Percentiles rank a stretch among this genome's conserved stretches.
Conservation (phyloP, 2,329 filamentous ascomycete species). For the Lachnellula arida region DNA sequence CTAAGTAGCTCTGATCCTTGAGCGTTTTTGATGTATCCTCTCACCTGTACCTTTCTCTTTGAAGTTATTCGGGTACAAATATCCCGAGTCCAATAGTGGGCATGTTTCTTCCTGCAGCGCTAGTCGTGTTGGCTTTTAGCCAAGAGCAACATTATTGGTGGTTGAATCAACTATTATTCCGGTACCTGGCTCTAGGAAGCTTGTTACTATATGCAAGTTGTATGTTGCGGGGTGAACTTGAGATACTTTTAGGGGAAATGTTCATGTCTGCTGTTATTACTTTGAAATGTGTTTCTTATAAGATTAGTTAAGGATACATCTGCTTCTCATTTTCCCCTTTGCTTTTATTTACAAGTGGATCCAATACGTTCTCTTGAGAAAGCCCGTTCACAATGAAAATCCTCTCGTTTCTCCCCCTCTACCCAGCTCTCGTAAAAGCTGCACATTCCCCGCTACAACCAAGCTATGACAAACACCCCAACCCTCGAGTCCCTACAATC, state of each 20-base stretch:
- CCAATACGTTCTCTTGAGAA: background rate
- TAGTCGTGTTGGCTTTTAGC: background rate
- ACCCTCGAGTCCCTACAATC: constrained; percentile 6
- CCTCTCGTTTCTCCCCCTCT: background rate
- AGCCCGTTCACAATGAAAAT: background rate
- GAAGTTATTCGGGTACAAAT: background rate
- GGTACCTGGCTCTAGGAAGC: background rate
- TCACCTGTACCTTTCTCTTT: background rate
- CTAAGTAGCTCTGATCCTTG: background rate
- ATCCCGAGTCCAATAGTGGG: background rate
- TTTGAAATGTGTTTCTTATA: background rate
- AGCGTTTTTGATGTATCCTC: background rate
- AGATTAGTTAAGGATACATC: no score
- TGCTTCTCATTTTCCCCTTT: background rate
- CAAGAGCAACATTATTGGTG: background rate
- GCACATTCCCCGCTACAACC: background rate
- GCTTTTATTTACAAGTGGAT: background rate
- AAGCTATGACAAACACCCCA: background rate
- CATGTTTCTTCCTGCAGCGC: background rate
- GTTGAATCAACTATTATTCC: background rate
- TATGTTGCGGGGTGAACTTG: background rate
- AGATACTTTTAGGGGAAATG: no score
- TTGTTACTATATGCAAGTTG: background rate
- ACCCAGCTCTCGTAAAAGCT: background rate
- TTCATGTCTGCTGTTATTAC: background rate